phyloP scores from a whole-genome alignment of 164 flowering plant species.

The Magnolia sinica region DNA sequence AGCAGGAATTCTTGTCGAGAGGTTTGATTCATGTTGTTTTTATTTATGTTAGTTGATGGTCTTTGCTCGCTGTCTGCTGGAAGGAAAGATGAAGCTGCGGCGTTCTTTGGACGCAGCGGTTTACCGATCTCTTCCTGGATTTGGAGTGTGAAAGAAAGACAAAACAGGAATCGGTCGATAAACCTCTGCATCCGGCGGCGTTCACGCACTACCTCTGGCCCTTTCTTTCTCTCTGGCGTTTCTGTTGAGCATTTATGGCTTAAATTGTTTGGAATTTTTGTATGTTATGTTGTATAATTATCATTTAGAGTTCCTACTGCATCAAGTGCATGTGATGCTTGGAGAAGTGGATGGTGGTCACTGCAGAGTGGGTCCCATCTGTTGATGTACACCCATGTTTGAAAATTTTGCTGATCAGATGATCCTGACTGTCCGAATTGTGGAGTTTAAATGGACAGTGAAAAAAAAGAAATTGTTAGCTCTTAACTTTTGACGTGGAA shows the following conservation, averaged over 20 bases:
- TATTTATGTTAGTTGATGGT: not conserved
- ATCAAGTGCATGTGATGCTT: too few species aligned
- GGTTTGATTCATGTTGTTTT: not conserved
- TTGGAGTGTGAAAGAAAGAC: constrained; percentile 12
- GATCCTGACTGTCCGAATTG: too few species aligned
- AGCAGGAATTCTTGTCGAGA: not conserved
- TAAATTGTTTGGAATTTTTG: not conserved
- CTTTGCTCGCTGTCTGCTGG: not conserved
- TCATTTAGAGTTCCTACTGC: too few species aligned
- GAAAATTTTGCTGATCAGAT: too few species aligned
- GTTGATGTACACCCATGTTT: too few species aligned
- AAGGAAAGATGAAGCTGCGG: constrained; percentile 7
- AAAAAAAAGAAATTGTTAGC: too few species aligned
- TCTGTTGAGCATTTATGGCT: not conserved
- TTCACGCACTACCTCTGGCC: constrained; percentile 4
- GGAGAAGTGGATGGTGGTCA: too few species aligned
- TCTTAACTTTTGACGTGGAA: too few species aligned
- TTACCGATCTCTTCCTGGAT: constrained; percentile 67
- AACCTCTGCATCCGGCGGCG: constrained; percentile 92
- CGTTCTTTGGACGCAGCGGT: constrained; percentile 61
- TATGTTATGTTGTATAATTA: too few species aligned
- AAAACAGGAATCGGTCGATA: constrained; percentile 77
- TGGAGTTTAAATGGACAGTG: too few species aligned
- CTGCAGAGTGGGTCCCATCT: too few species aligned
- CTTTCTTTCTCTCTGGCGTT: constrained; percentile 5